Conservation (phyloP, 2,329 filamentous ascomycete genomes). For the Hypocreales sp. region DNA sequence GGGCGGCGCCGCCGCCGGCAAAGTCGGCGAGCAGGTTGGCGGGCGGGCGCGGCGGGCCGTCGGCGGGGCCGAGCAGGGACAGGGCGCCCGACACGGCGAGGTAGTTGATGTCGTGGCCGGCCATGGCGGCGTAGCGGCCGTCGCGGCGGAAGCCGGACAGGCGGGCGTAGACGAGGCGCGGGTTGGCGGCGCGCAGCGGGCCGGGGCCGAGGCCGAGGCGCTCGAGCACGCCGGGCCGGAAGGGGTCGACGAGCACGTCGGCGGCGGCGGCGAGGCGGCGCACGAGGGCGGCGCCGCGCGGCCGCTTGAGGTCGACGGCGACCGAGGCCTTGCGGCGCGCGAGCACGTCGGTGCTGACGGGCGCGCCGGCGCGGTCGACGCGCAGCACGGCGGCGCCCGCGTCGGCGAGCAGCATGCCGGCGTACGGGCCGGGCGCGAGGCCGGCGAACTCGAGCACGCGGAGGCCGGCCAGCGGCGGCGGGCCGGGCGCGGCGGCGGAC, state of each 20-base stretch:
- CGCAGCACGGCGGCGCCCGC: constrained; percentile 79
- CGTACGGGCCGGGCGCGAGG: constrained; percentile 63
- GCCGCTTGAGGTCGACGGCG: constrained; percentile 60
- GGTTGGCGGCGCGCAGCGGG: constrained; percentile 51
- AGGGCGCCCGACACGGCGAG: constrained; percentile 75
- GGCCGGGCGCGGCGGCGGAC: too few species aligned
- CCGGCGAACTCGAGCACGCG: constrained; percentile 46
- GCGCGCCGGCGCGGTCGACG: constrained; percentile 49
- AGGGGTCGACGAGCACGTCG: constrained; percentile 86
- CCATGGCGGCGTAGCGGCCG: constrained; percentile 75
- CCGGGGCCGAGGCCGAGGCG: constrained; percentile 63
- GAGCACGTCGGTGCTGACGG: constrained; percentile 52
- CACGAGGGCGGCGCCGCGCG: constrained; percentile 47
- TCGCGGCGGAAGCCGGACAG: constrained; percentile 85
- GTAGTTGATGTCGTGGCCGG: constrained; percentile 94
- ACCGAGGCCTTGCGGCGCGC: constrained; percentile 71
- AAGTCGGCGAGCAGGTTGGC: constrained; percentile 82
- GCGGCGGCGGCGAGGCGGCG: constrained; percentile 51
- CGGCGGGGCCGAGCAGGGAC: constrained; percentile 54
- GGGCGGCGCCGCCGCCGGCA: constrained; percentile 69
- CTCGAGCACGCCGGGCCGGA: constrained; percentile 81
- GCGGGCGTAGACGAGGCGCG: constrained; percentile 62
- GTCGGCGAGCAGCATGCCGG: constrained; percentile 77
- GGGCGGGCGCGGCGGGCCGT: constrained; percentile 61
- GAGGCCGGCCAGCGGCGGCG: constrained; percentile 29